Evolutionary conservation across 2,329 filamentous ascomycete species (phyloP), one percentile per base, ranked within the genome.

Genomic region (Neonectria punicea): DNA sequence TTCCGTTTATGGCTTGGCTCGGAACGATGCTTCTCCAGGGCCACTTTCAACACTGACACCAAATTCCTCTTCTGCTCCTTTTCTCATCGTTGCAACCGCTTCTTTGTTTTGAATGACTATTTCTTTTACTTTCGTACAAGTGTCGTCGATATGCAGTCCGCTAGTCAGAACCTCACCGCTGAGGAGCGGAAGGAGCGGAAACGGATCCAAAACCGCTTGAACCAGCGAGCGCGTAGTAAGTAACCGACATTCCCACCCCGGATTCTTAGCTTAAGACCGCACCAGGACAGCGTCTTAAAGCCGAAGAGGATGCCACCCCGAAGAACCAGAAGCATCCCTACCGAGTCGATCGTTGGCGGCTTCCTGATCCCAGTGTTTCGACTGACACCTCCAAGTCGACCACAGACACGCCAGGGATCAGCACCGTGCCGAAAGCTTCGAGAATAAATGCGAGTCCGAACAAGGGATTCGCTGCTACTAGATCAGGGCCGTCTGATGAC

Each of bases 161-260:
- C 13, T 6, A 14, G 4, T 3, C 49, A 61, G 11, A n/a, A 7
- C 1, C 1, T 28, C 20, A n/a, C 22, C 4, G 36, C 30, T 1
- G 46, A 63, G 4, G 58, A 69, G 18, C 61, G 47, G 16, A 62
- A 60, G 30, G 58, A 69, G 0, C 60, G 57, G 1, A 68, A 71
- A 34, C 49, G 46, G n/a, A 7, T 44, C 1, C 64, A 71, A 34
- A 71, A 69, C 49, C 60, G 68, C 5, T 11, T 61, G 10, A 69
- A 69, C 13, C 68, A 71, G 20, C 62, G 68, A 59, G 67, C 61
- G 4, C 62, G 60, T n/a, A 64, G 69, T 71, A 63, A 59, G 55
- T 10, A 16, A 3, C 10, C 4, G 14, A 53, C 16, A 25, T 14
- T 34, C 46, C 22, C 16, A 7, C 5, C 9, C 10, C 9, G 8